Percentiles rank a stretch among this genome's conserved stretches.
Conservation (phyloP, 164 flowering plant genomes). For the Santalum album region DNA sequence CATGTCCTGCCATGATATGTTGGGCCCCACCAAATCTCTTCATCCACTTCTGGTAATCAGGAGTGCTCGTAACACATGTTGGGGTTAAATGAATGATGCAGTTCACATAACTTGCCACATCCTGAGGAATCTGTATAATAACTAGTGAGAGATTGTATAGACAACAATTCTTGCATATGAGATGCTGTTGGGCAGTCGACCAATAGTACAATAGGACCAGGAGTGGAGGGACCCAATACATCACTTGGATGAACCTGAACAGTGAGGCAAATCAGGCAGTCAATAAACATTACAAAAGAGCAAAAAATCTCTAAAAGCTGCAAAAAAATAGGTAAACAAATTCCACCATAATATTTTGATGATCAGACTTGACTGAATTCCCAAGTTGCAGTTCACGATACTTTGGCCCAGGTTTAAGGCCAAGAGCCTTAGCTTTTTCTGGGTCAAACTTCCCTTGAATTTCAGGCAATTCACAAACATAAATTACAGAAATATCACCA, state of each 20-base stretch:
- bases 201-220: constrained; percentile 85
- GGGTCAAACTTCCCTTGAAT: constrained; percentile 87
- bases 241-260: constrained; percentile 90
- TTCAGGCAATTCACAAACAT: constrained; percentile 87
- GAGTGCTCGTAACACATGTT: constrained; percentile 32
- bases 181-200: constrained; percentile 83
- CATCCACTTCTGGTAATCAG: constrained; percentile 80
- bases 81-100: constrained; percentile 86
- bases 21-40: constrained; percentile 70
- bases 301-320: too few species aligned
- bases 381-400: constrained; percentile 79
- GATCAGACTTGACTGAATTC: constrained; percentile 78
- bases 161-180: constrained; percentile 49
- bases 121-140: constrained; percentile 43
- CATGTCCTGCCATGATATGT: constrained; percentile 95
- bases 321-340: constrained; percentile 8
- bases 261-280: constrained; percentile 6
- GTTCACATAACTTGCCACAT: constrained; percentile 43
- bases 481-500: constrained; percentile 80
- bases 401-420: constrained; percentile 81
- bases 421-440: constrained; percentile 72
- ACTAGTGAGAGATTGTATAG: constrained; percentile 36
- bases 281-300: not conserved
- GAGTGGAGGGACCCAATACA: constrained; percentile 83
- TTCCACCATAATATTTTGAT: constrained; percentile 57